phyloP scores from a whole-genome alignment of 495 filamentous ascomycete genomes.

The Aspergillus mulundensis region DNA sequence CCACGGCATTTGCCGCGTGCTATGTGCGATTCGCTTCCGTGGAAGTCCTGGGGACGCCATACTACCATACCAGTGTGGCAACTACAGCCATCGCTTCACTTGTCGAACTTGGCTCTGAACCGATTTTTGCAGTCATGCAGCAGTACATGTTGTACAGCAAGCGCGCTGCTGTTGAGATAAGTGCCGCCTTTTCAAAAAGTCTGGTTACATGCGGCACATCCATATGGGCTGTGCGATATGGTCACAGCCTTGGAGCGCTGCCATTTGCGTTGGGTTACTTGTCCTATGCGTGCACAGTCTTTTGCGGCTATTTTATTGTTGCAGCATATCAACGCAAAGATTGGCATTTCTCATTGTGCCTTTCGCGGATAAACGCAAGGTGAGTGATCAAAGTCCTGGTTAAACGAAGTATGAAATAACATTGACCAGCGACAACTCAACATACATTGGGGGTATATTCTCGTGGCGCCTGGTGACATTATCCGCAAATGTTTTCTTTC shows the following conservation, averaged over 20 bases:
- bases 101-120: conserved; percentile 77
- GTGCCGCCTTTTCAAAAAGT: conserved; percentile 74
- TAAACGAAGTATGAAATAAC: neutral
- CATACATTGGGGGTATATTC: conserved; percentile 60
- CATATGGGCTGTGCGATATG: conserved; percentile 48
- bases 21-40: conserved; percentile 58
- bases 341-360: conserved; percentile 57
- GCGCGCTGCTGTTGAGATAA: conserved; percentile 73
- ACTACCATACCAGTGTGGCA: conserved; percentile 57
- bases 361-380: conserved; percentile 40
- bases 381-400: conserved; percentile 19
- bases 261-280: conserved; percentile 88
- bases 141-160: conserved; percentile 73
- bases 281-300: conserved; percentile 64
- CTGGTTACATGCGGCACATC: conserved; percentile 62
- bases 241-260: conserved; percentile 62
- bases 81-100: conserved; percentile 73
- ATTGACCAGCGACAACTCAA: conserved; percentile 21
- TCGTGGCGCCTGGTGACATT: conserved; percentile 62
- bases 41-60: conserved; percentile 54
- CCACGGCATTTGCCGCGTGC: conserved; percentile 54
- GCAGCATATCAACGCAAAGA: conserved; percentile 37
- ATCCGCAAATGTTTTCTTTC: conserved; percentile 74
- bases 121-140: conserved; percentile 78
- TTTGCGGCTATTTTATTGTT: conserved; percentile 59